Conservation (phyloP, 148 eudicot genomes). For the Suaeda aralocaspica region DNA sequence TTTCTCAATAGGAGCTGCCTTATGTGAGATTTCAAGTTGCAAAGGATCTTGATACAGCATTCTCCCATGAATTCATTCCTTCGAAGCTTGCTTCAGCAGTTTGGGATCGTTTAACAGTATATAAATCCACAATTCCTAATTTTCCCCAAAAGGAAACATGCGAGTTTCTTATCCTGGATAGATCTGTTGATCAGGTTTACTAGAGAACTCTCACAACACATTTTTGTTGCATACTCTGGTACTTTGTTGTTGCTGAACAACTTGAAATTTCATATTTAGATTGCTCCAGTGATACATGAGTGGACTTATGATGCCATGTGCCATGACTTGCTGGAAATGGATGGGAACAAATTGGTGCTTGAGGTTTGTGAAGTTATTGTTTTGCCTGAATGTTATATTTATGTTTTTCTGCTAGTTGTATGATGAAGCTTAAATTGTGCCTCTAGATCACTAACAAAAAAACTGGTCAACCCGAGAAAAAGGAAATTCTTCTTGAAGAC, state of each 20-base stretch:
- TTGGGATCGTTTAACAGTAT: conserved; percentile 57
- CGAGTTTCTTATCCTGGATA: conserved; percentile 83
- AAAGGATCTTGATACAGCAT: conserved; percentile 40
- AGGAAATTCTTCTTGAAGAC: conserved; percentile 81
- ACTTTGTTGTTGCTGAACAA: conserved; percentile 11
- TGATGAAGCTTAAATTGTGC: conserved; percentile 10
- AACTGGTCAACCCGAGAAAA: conserved; percentile 75
- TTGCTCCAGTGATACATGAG: conserved; percentile 98
- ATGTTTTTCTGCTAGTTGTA: conserved; percentile 14
- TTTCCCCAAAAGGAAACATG: conserved; percentile 91
- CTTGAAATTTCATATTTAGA: conserved; percentile 38
- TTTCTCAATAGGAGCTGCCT: conserved; percentile 66
- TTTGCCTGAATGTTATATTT: conserved; percentile 3
- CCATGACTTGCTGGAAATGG: conserved; percentile 86
- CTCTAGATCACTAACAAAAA: conserved; percentile 65
- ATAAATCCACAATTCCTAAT: conserved; percentile 65
- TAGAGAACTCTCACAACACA: background rate
- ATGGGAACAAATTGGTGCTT: conserved; percentile 78
- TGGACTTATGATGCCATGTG: conserved; percentile 99
- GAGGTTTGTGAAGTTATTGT: conserved; percentile 51
- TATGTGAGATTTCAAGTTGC: conserved; percentile 66
- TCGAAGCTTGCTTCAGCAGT: conserved; percentile 78
- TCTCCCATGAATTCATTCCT: conserved; percentile 54
- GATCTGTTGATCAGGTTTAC: conserved; percentile 86
- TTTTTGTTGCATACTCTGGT: conserved; percentile 14